These are phyloP conservation scores for Emmonsia crescens DNA, from an alignment of 2,329 filamentous ascomycete genomes.

Conservation along the genomic window DNA sequence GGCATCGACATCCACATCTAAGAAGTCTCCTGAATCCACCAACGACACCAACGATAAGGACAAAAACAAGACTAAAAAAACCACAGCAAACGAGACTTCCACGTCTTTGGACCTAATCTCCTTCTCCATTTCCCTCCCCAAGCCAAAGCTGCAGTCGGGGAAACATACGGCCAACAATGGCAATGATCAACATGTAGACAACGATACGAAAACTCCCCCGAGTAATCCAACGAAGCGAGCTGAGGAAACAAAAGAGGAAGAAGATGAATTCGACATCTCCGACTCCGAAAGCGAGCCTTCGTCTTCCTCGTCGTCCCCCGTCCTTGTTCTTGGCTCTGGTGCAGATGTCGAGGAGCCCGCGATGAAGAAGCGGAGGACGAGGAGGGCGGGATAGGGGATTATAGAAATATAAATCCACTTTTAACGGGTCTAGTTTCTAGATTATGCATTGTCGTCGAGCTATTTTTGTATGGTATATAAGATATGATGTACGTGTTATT, in stretches of 20 bases:
- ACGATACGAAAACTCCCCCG: neutral
- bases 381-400: neutral
- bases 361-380: neutral
- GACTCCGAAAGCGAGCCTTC: neutral
- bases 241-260: neutral
- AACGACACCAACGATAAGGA: neutral
- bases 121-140: neutral
- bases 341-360: neutral
- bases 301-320: neutral
- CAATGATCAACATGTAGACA: neutral
- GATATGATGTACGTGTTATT: neutral
- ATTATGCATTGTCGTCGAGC: neutral
- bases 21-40: neutral
- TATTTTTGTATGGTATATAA: neutral
- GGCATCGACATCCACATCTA: neutral
- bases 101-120: conserved; percentile 6
- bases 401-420: neutral
- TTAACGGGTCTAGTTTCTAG: neutral
- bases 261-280: neutral
- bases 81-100: conserved; percentile 35
- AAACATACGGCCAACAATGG: neutral
- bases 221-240: neutral
- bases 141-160: neutral
- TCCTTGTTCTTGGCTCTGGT: neutral
- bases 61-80: conserved; percentile 27